Evolutionary conservation across 495 filamentous ascomycete genomes (phyloP).

Genomic region (Viridothelium virens): DNA sequence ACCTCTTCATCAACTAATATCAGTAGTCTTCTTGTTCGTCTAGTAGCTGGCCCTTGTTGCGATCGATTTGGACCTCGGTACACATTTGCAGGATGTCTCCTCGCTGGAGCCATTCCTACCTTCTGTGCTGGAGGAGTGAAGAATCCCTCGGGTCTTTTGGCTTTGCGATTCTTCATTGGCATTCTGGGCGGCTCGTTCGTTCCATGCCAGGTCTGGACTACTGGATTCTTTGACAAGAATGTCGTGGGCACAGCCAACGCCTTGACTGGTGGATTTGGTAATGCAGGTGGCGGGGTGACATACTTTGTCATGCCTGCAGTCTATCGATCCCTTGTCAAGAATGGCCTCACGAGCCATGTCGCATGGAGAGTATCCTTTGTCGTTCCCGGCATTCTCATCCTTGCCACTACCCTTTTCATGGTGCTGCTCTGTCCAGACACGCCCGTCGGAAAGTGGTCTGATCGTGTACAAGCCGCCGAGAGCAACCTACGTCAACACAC

Average conservation of each 20-base stretch:
- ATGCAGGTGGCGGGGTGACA: slow-evolving; percentile 81
- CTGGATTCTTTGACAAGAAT: slow-evolving; percentile 77
- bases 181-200: slow-evolving; percentile 89
- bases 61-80: slow-evolving; percentile 76
- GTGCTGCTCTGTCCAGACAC: slow-evolving; percentile 32
- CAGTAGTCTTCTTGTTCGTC: slow-evolving; percentile 63
- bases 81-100: slow-evolving; percentile 68
- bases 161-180: slow-evolving; percentile 84
- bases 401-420: slow-evolving; percentile 26
- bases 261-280: slow-evolving; percentile 77
- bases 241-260: slow-evolving; percentile 88
- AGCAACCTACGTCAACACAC: slow-evolving; percentile 27
- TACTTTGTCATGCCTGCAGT: slow-evolving; percentile 89
- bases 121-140: slow-evolving; percentile 72
- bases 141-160: slow-evolving; percentile 60
- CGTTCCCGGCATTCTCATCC: slow-evolving; percentile 35
- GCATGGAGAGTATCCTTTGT: slow-evolving; percentile 36
- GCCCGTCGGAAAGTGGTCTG: slow-evolving; percentile 34
- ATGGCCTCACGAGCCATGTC: slow-evolving; percentile 25
- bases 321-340: slow-evolving; percentile 30
- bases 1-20: background rate
- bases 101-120: slow-evolving; percentile 73
- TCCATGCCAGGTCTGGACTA: slow-evolving; percentile 94
- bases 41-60: slow-evolving; percentile 76
- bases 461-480: slow-evolving; percentile 30